These are phyloP conservation scores for Colletotrichum noveboracense DNA, from an alignment of 2,329 filamentous ascomycete genomes.

Conservation along the genomic window DNA sequence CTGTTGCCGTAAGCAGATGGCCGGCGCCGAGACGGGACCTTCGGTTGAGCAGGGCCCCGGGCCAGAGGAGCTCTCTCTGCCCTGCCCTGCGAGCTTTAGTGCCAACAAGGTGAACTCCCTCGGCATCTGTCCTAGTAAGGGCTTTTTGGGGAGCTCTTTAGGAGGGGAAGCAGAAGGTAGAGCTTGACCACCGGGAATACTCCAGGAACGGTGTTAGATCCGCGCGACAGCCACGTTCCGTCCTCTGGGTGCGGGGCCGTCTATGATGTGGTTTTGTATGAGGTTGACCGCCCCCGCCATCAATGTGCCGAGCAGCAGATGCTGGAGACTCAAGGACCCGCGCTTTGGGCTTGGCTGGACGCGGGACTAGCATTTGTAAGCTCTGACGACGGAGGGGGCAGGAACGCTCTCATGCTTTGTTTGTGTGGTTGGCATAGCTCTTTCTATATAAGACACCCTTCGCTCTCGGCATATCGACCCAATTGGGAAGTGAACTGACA, in stretches of 20 bases:
- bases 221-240: not conserved
- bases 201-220: not conserved
- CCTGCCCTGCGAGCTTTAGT: not conserved
- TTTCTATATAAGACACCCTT: not conserved
- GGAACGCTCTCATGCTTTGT: not conserved
- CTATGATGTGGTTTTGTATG: not conserved
- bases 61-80: not conserved
- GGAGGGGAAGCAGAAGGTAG: not conserved
- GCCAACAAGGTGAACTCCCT: not conserved
- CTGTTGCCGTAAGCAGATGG: not conserved
- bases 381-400: not conserved
- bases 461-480: not conserved
- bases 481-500: not conserved
- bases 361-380: slow-evolving; percentile 12
- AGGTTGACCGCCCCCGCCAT: not conserved
- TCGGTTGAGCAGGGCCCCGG: not conserved
- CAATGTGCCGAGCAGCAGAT: not conserved
- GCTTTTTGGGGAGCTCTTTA: not conserved
- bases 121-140: not conserved
- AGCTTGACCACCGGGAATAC: not conserved
- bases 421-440: not conserved
- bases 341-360: not conserved
- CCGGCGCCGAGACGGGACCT: not conserved
- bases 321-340: not conserved
- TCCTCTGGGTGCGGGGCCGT: not conserved